Evolutionary conservation across 2,329 filamentous ascomycete species (phyloP), one percentile per base, ranked within the genome.

Genomic region (Purpureocillium takamizusanense): DNA sequence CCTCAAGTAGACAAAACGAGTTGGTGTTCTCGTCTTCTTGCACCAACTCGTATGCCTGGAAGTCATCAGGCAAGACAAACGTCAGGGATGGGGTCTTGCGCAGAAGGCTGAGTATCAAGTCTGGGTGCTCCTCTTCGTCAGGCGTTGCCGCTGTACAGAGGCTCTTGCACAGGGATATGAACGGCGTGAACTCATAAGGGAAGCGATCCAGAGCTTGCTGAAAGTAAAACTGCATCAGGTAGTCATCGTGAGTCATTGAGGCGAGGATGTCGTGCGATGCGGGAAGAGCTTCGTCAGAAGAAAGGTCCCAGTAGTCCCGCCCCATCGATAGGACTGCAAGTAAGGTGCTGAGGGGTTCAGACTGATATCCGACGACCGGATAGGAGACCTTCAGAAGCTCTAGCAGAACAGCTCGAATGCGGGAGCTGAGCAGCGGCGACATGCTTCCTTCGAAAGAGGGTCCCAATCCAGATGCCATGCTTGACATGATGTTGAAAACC

Each of bases 1-100:
- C 71, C 33, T 72, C 67, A 1, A 71, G 65, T 4, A 95, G 72
- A 43, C 76, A 71, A 43, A 95, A 84, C 14, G 77, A 78, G 50
- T 94, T 92, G 18, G 77, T 78, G 47, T 92, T 89, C 42, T 92
- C 85, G 46, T 95, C 86, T 60, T 95, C 89, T 38, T 84, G 79
- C 30, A 83, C 79, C 11, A 89, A 77, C 43, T 81, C 76, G 50
- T 94, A 95, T 28, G 75, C 76, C 31, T 74, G 72, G 55, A 94
- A 95, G 25, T 74, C 62, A 0, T 72, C 62, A 1, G 86, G 81
- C n/a, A 95, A 70, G 11, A 74, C 68, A 47, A 94, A 81, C 21
- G 90, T 95, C 39, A 95, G 76, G 7, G 76, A 82, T 2, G 78
- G 74, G 38, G 88, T 82, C 41, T 70, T 72, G 41, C 81, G 75